These are phyloP conservation scores for Wickerhamiella shivajii DNA, from an alignment of 805 yeast genomes.

Conservation along the genomic window DNA sequence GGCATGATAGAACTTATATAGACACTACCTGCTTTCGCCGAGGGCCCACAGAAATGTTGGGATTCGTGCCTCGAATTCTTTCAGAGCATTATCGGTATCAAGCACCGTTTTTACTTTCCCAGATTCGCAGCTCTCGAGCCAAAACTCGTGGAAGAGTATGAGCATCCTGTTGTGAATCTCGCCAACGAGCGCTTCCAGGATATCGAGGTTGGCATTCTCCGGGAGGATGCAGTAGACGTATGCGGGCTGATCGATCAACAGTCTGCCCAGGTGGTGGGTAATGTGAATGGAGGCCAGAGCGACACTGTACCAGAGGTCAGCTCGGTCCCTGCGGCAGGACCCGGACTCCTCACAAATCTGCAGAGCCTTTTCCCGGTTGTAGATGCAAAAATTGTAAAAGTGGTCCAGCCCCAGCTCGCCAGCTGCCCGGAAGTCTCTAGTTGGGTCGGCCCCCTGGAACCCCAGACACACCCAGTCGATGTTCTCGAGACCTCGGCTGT, in stretches of 20 bases:
- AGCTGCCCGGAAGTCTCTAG: slow-evolving; percentile 26
- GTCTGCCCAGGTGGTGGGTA: slow-evolving; percentile 11
- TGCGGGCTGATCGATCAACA: slow-evolving; percentile 11
- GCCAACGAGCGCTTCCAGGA: slow-evolving; percentile 3
- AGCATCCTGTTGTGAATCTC: slow-evolving; percentile 15
- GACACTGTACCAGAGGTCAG: slow-evolving; percentile 23
- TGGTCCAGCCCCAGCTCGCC: slow-evolving; percentile 21
- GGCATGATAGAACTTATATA: too few species aligned
- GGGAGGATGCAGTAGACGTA: slow-evolving; percentile 8
- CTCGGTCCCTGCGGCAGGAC: slow-evolving; percentile 10
- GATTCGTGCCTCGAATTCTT: slow-evolving; percentile 11
- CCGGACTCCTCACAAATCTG: slow-evolving; percentile 18
- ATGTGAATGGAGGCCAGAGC: slow-evolving; percentile 25
- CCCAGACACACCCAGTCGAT: slow-evolving; percentile 26
- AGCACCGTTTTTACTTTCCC: slow-evolving; percentile 18
- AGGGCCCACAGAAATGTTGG: slow-evolving; percentile 5
- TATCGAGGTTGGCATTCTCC: background rate
- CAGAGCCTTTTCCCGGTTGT: slow-evolving; percentile 9
- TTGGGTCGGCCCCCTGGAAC: slow-evolving; percentile 28
- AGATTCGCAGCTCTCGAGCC: slow-evolving; percentile 15
- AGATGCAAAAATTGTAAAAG: slow-evolving; percentile 16
- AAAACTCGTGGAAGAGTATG: slow-evolving; percentile 17
- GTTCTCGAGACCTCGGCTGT: slow-evolving; percentile 3
- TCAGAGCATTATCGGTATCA: slow-evolving; percentile 18
- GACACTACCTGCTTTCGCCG: background rate